phyloP scores from a whole-genome alignment of 2,329 filamentous ascomycete genomes.

The Akanthomyces dipterigenus region DNA sequence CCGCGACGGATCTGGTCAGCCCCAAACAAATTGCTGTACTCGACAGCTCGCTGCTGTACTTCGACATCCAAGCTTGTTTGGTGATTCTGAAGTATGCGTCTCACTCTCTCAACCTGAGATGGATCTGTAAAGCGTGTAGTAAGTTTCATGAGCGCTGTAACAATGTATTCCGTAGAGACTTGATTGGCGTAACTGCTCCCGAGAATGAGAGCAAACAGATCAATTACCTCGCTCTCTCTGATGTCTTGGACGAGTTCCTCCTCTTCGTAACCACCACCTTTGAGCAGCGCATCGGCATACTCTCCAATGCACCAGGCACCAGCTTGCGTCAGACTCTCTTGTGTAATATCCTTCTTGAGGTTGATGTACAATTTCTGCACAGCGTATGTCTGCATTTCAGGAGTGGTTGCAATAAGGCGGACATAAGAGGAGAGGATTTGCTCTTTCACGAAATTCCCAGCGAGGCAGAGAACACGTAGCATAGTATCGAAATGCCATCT shows the following conservation, averaged over 20 bases:
- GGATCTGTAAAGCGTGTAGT: slow-evolving; percentile 79
- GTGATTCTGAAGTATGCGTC: slow-evolving; percentile 68
- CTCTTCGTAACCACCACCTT: slow-evolving; percentile 86
- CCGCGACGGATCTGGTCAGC: slow-evolving; percentile 82
- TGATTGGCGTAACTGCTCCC: slow-evolving; percentile 93
- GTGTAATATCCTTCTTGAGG: slow-evolving; percentile 93
- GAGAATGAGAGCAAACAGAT: slow-evolving; percentile 85
- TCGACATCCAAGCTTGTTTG: slow-evolving; percentile 89
- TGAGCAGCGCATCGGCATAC: slow-evolving; percentile 84
- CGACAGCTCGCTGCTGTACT: slow-evolving; percentile 90
- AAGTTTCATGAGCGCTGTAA: slow-evolving; percentile 90
- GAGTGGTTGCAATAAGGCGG: slow-evolving; percentile 86
- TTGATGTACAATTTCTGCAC: slow-evolving; percentile 90
- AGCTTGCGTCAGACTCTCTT: slow-evolving; percentile 88
- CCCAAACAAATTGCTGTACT: slow-evolving; percentile 90
- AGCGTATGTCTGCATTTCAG: slow-evolving; percentile 91
- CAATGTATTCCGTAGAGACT: slow-evolving; percentile 89
- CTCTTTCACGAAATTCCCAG: slow-evolving; percentile 95
- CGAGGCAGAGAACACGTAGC: slow-evolving; percentile 84
- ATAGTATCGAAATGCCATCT: slow-evolving; percentile 98
- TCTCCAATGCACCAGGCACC: slow-evolving; percentile 98
- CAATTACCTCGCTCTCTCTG: slow-evolving; percentile 82
- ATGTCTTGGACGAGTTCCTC: slow-evolving; percentile 78
- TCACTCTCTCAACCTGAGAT: slow-evolving; percentile 79
- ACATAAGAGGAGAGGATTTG: slow-evolving; percentile 96